Evolutionary conservation across 345 rosid genomes (phyloP).

Genomic region (Rhodomyrtus tomentosa): DNA sequence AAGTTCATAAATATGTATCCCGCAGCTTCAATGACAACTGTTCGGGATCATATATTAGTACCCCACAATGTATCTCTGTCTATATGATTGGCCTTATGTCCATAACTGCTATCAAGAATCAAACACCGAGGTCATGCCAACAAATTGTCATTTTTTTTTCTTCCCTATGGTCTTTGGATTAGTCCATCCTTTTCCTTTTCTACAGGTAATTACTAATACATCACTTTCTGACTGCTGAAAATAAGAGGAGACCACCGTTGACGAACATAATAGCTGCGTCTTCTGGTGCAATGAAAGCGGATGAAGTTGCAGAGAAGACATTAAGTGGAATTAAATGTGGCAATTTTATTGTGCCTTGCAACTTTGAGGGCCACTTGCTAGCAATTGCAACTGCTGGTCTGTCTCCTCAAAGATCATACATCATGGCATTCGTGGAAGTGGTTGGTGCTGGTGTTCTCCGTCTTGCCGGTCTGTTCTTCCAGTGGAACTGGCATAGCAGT

Average conservation of each 20-base stretch:
- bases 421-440: conserved; percentile 79
- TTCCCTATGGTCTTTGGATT: background rate
- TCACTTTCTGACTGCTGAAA: conserved; percentile 28
- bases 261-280: conserved; percentile 51
- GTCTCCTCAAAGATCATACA: conserved; percentile 65
- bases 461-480: conserved; percentile 37
- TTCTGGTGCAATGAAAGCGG: conserved; percentile 63
- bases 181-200: background rate
- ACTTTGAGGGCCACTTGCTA: conserved; percentile 53
- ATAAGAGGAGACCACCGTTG: conserved; percentile 47
- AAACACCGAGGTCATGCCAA: background rate
- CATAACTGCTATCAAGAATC: background rate
- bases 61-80: background rate
- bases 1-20: background rate
- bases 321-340: conserved; percentile 61
- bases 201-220: background rate
- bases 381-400: conserved; percentile 60
- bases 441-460: conserved; percentile 35
- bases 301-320: conserved; percentile 70
- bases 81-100: background rate
- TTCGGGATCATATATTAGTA: background rate
- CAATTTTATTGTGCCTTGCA: conserved; percentile 55
- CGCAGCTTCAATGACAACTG: background rate
- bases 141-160: background rate
- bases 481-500: conserved; percentile 65